These are phyloP conservation scores for Cladosporium sp. DNA, from an alignment of 2,329 filamentous ascomycete genomes.

Conservation along the genomic window DNA sequence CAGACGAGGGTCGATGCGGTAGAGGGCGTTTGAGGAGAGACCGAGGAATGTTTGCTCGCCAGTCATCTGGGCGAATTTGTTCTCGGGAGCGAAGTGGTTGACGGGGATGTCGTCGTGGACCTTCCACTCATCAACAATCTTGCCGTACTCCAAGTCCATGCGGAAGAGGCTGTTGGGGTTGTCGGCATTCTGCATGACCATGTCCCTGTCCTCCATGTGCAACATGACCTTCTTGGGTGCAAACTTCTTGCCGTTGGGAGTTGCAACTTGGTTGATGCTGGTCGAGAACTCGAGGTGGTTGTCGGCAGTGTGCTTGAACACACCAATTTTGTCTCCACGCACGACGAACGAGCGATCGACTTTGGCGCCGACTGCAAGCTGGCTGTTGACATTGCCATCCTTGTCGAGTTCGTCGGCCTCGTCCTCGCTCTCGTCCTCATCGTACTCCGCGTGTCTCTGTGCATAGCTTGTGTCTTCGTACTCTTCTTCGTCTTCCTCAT, in stretches of 20 bases:
- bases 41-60: constrained; percentile 93
- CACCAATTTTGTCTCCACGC: constrained; percentile 94
- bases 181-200: constrained; percentile 80
- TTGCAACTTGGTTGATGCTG: constrained; percentile 94
- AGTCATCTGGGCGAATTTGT: constrained; percentile 97
- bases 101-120: constrained; percentile 95
- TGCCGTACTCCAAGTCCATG: constrained; percentile 97
- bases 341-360: constrained; percentile 97
- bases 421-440: constrained; percentile 73
- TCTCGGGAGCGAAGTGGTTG: constrained; percentile 88
- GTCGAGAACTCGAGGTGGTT: constrained; percentile 95
- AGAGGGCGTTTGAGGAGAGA: constrained; percentile 88
- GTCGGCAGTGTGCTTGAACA: constrained; percentile 94
- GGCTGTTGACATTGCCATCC: constrained; percentile 86
- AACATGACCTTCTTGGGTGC: constrained; percentile 97
- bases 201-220: constrained; percentile 83
- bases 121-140: constrained; percentile 98
- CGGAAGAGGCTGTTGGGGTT: constrained; percentile 91
- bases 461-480: constrained; percentile 67
- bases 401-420: constrained; percentile 73
- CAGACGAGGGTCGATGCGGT: constrained; percentile 88
- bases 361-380: constrained; percentile 94
- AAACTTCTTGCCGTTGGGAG: constrained; percentile 82
- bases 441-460: constrained; percentile 71
- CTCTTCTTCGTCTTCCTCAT: constrained; percentile 55